phyloP scores from a whole-genome alignment of 2,329 filamentous ascomycete species.

The Hymenoscyphus fraxineus region DNA sequence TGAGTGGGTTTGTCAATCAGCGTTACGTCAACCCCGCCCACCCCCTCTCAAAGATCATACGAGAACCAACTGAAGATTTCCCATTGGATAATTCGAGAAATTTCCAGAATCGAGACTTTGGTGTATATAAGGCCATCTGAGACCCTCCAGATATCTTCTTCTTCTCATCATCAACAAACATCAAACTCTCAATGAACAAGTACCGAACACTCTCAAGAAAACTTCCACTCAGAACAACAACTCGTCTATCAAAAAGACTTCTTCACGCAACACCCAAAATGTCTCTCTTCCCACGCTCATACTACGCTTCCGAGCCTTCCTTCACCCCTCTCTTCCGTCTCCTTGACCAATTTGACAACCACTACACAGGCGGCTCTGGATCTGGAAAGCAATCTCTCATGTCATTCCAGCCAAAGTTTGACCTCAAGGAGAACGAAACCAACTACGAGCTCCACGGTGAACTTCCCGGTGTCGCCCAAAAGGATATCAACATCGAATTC shows the following conservation, averaged over 20 bases:
- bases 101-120: not conserved
- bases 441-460: conserved; percentile 77
- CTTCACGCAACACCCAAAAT: conserved; percentile 3
- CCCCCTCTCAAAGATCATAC: conserved; percentile 1
- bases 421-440: conserved; percentile 66
- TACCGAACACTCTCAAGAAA: not conserved
- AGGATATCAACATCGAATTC: conserved; percentile 75
- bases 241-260: not conserved
- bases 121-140: not conserved
- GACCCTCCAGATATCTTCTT: not conserved
- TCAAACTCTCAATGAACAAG: not conserved
- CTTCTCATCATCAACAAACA: not conserved
- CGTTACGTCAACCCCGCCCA: not conserved
- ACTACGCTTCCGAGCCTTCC: conserved; percentile 1
- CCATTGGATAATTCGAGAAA: not conserved
- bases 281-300: conserved; percentile 7
- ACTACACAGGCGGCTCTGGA: not conserved
- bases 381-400: conserved; percentile 16
- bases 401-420: conserved; percentile 73
- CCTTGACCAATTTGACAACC: conserved; percentile 7
- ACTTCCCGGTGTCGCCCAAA: conserved; percentile 70
- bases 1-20: not conserved
- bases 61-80: not conserved
- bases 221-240: conserved; percentile 1
- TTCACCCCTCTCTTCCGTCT: conserved; percentile 10